Base-by-base conservation (phyloP, 192 early-diverging fungal species). In the Dispira simplex region DNA sequence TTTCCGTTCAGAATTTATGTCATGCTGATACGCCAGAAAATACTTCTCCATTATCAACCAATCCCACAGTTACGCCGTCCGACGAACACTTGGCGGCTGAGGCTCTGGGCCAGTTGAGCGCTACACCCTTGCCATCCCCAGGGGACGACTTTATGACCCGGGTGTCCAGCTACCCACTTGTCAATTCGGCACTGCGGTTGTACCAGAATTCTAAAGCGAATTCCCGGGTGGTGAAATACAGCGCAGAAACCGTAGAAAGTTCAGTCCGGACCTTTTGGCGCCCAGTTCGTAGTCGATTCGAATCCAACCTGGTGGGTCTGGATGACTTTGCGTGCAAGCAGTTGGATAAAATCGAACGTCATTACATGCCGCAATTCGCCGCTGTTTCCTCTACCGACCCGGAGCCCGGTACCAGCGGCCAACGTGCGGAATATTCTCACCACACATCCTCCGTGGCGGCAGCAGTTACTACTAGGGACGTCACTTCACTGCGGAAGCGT, bases 311-410 rank as follows among this genome's bases (percentile, higher is more conserved):
- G 62, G 75, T 70, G 6, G 77, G 77, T 21, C 70, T 89, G 43
- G 88, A 92, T 62, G 76, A 79, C 46, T 90, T 89, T 75, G 90
- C 86, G 0, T 86, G 83, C 65, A 81, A 73, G 12, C 85, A 87
- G 67, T 70, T 92, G 43, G 88, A 89, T 65, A 86, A 79, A 75
- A 81, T 84, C 56, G 32, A 39, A 39, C 32, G 6, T 39, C 32
- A 39, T 6, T 39, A 39, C 6, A 39, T 39, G 32, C 32, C 32
- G 6, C 32, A 39, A 6, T 4, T 6, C 32, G 32, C 6, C 6
- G 32, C 3, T 39, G 32, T 6, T 39, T 39, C 32, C 32, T 39
- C 32, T 39, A 39, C 32, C 32, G 32, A 39, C 32, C 6, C 6
- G 32, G 32, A 39, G 6, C 32, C 32, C 32, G 6, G 32, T 39